Base-by-base conservation (phyloP, 352 stramenopile genomes). In the Phytophthora pseudosyringae region DNA sequence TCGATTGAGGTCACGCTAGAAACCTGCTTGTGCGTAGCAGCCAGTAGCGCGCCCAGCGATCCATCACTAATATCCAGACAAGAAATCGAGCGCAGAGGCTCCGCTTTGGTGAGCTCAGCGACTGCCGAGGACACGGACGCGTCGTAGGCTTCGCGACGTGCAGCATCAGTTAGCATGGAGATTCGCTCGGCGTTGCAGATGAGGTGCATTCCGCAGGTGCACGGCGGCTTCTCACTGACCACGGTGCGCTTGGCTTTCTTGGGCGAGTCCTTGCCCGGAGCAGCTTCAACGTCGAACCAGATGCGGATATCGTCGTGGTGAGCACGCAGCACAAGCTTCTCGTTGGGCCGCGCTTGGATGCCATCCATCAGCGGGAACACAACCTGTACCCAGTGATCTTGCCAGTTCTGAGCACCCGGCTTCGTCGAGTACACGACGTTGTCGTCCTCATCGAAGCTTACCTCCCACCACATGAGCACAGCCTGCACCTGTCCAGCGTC, bases 341-440 rank as follows among this genome's bases (percentile, higher is more conserved):
- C 63, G 16, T 61, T 61, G 4, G 43, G 33, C 15, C 41, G 31
- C 5, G 82, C 69, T 0, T 64, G 44, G 7, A 76, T 63, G 3
- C 73, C 54, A 3, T 73, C 63, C 1, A 83, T 57, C 1, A 93
- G 70, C 3, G 86, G 86, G 55, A 83, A 93, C 0, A 92, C 81
- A 16, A 94, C 86, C 39, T 89, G 81, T 8, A 93, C 83, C 86
- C 83, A 94, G 67, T 94, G 83, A 48, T 94, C 86, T 39, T 94
- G 86, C 86, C 86, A 94, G 54, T 90, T 91, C 59, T 93, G 82
- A 47, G 55, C 79, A 4, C 60, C 76, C 4, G 80, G 78, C 58
- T 78, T 62, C 13, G 86, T 93, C 12, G 80, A 93, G 67, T 94
- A 94, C 28, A 87, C 64, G 41, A 90, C 54, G 8, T 26, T 62